Percentiles rank a stretch among this genome's conserved stretches.
Conservation (phyloP, 2,329 filamentous ascomycete species). For the Berkeleyomyces rouxiae region DNA sequence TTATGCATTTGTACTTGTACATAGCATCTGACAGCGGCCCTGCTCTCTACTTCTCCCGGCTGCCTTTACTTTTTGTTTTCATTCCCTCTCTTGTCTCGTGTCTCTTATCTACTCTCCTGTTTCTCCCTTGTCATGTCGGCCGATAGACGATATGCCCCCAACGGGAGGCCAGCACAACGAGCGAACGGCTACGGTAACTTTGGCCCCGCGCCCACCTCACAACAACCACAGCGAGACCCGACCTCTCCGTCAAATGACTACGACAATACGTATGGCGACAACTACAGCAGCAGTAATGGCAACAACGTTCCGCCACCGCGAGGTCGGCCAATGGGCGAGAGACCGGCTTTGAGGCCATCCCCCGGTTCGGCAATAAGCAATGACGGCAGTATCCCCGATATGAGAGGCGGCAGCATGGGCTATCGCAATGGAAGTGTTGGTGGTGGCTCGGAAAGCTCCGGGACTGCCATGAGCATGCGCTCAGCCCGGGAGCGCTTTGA, state of each 20-base stretch:
- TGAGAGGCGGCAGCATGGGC: constrained; percentile 1
- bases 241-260: constrained; percentile 27
- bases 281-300: constrained; percentile 24
- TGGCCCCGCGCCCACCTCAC: constrained; percentile 16
- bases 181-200: constrained; percentile 30
- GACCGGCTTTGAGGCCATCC: constrained; percentile 2
- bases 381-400: constrained; percentile 1
- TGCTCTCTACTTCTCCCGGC: background rate
- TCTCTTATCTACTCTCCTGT: background rate
- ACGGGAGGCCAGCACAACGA: constrained; percentile 7
- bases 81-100: background rate
- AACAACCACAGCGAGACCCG: background rate
- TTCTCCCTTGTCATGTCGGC: constrained; percentile 1
- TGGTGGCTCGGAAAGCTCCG: constrained; percentile 8
- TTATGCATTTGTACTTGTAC: background rate
- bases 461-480: constrained; percentile 8
- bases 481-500: constrained; percentile 11
- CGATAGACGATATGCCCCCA: constrained; percentile 10
- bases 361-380: background rate
- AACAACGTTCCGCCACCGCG: constrained; percentile 7
- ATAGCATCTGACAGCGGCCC: background rate
- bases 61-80: background rate
- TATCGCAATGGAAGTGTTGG: constrained; percentile 11
- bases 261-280: constrained; percentile 30
- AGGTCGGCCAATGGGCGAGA: constrained; percentile 8